Base-by-base conservation (phyloP, 2,329 filamentous ascomycete species). In the Alternaria sp. region DNA sequence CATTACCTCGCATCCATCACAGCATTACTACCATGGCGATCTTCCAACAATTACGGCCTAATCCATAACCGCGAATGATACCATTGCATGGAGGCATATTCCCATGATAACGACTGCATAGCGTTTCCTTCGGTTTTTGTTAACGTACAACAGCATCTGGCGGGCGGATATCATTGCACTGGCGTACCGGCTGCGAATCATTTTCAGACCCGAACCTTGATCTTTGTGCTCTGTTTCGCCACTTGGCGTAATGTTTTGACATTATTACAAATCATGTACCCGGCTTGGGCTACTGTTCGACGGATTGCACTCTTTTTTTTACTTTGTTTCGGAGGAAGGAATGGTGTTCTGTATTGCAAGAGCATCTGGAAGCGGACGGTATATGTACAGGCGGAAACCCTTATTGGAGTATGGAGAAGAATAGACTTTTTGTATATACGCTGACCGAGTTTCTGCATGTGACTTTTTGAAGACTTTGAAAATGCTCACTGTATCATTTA, bases 71-170 rank as follows among this genome's bases (percentile, higher is more conserved):
- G 53, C 62, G 41, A 53, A 55, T 28, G 57, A 61, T 62, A 63
- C 32, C 61, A 63, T 61, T 66, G 69, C 62, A 70, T 65, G 58
- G 65, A 68, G 62, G 62, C 51, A 54, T 57, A 49, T 63, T 64
- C 43, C 70, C 60, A 67, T 56, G 65, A 73, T 75, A 64, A 75
- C 67, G 73, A 77, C 64, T 78, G 74, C 75, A 78, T 78, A 78
- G 75, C 75, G 73, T 75, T 71, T 68, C 48, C 62, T 68, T 68
- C 48, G 39, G 34, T 48, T 53, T 51, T 60, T 65, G 61, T 68
- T 62, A 53, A 61, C 61, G 67, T 51, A 65, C 61, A 67, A 63
- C 51, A 63, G 72, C 73, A 74, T 74, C 42, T 68, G 62, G 64
- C 54, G 61, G 54, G 51, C 51, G 54, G 57, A 47, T 30, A 66